Conservation (phyloP, 2,329 filamentous ascomycete genomes). For the Cladosporium austrohemisphaericum region DNA sequence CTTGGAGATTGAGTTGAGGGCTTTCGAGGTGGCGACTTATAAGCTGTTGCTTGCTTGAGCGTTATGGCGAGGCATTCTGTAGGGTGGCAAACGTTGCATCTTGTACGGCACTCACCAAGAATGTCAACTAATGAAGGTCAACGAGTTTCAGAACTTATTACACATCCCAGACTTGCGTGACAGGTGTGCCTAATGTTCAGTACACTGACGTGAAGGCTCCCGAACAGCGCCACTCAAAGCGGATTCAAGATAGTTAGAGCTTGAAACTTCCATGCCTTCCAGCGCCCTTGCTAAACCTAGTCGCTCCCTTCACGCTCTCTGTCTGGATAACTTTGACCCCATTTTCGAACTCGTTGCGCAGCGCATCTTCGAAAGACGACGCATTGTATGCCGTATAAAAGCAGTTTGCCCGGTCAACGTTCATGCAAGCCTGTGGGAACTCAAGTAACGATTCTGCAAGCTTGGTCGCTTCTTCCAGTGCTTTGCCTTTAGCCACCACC, state of each 20-base stretch:
- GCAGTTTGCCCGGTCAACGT: constrained; percentile 45
- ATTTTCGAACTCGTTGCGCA: constrained; percentile 46
- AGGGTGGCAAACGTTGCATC: too few species aligned
- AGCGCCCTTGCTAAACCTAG: constrained; percentile 38
- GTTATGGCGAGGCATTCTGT: too few species aligned
- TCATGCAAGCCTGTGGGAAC: constrained; percentile 54
- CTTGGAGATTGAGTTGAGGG: constrained; percentile 37
- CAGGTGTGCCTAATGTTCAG: too few species aligned
- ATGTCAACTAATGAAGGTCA: too few species aligned
- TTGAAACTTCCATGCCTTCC: constrained; percentile 39
- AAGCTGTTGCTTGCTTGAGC: constrained; percentile 32
- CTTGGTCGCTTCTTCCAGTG: constrained; percentile 46
- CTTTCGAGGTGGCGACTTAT: constrained; percentile 38
- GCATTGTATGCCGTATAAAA: constrained; percentile 52
- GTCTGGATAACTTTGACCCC: constrained; percentile 41
- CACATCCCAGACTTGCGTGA: too few species aligned
- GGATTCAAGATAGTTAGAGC: constrained; percentile 15
- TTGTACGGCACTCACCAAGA: too few species aligned
- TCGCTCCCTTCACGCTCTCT: constrained; percentile 44
- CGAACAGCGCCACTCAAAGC: too few species aligned
- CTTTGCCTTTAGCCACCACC: constrained; percentile 50
- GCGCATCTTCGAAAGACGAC: constrained; percentile 48
- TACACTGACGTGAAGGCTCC: too few species aligned
- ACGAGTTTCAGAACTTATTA: too few species aligned
- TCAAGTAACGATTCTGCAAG: constrained; percentile 46